Conservation (phyloP, 164 flowering plant species). For the Stephania japonica region DNA sequence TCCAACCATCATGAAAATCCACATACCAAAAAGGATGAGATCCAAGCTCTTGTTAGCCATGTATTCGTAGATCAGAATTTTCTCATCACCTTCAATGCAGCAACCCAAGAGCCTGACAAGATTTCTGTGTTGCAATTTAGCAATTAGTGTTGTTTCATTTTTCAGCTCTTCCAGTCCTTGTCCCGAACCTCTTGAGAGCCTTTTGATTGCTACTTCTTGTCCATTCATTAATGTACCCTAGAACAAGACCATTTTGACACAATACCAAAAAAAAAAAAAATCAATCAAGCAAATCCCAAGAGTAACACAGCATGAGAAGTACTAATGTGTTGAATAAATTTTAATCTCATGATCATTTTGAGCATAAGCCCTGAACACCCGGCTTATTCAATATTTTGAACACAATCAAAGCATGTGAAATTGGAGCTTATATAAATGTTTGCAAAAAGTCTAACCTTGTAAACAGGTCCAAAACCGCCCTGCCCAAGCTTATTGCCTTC, state of each 20-base stretch:
- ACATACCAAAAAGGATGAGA: not conserved
- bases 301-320: no score
- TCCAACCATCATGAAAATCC: not conserved
- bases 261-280: no score
- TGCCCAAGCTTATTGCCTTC: no score
- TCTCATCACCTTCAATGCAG: slow-evolving; percentile 1
- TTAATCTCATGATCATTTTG: no score
- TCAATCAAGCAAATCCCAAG: no score
- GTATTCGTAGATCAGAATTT: not conserved
- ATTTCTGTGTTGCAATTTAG: not conserved
- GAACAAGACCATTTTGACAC: not conserved
- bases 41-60: slow-evolving; percentile 2
- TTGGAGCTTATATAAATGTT: no score
- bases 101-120: not conserved
- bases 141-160: not conserved
- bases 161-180: not conserved
- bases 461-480: no score
- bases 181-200: not conserved
- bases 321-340: no score
- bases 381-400: no score
- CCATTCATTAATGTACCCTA: not conserved
- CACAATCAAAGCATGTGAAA: no score
- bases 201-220: not conserved
- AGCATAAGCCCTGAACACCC: no score
- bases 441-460: no score